Percentiles rank a stretch among this genome's conserved stretches.
phyloP scores from a whole-genome alignment of 208 protist genomes.

The Vickermania spadyakhi region DNA sequence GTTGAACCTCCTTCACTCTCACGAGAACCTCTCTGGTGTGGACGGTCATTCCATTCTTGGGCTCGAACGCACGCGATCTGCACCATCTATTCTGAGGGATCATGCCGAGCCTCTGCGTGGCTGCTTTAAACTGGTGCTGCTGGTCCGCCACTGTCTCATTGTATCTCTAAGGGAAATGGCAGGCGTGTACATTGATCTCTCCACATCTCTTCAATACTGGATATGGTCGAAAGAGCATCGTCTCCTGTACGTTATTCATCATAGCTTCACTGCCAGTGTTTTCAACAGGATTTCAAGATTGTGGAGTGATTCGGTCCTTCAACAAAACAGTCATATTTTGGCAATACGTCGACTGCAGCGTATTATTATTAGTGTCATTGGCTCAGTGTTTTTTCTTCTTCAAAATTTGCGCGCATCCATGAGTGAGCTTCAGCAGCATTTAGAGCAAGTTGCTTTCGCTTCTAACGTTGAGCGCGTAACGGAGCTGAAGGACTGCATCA shows the following conservation, averaged over 20 bases:
- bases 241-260: background rate
- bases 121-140: background rate
- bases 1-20: no score
- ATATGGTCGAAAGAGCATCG: background rate
- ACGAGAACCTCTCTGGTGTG: background rate
- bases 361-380: background rate
- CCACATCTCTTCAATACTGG: background rate
- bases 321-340: background rate
- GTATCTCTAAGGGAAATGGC: background rate
- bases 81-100: background rate
- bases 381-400: background rate
- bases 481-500: background rate
- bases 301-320: background rate
- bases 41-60: background rate
- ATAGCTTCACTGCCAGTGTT: background rate
- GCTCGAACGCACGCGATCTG: background rate
- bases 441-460: background rate
- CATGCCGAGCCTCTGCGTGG: background rate
- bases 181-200: background rate
- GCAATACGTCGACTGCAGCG: background rate
- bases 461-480: background rate
- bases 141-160: background rate
- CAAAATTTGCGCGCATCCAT: background rate
- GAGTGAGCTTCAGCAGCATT: background rate
- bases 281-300: background rate